phyloP scores from a whole-genome alignment of 352 stramenopile genomes.

The Phytophthora cajani region DNA sequence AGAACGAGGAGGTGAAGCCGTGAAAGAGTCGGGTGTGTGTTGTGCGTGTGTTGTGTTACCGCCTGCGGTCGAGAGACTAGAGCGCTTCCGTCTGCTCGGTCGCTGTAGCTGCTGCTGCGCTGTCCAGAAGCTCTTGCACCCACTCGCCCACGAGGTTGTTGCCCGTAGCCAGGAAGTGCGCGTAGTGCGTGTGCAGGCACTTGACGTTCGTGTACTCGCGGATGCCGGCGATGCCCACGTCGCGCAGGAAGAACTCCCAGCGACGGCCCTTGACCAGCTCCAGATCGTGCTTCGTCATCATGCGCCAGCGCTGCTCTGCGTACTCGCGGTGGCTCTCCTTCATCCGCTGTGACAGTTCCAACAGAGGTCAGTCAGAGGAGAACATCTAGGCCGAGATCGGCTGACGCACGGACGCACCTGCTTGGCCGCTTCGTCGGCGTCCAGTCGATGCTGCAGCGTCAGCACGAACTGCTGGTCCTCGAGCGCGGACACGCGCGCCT shows the following conservation, averaged over 20 bases:
- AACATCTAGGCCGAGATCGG: too few relatives aligned
- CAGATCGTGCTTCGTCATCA: constrained; percentile 53
- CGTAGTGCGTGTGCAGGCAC: constrained; percentile 80
- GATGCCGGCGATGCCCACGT: constrained; percentile 71
- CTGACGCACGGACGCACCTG: constrained; percentile 30
- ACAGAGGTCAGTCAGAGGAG: not conserved
- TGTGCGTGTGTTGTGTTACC: constrained; percentile 2
- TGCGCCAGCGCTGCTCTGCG: constrained; percentile 49
- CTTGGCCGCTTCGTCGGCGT: constrained; percentile 36
- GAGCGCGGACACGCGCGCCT: constrained; percentile 57
- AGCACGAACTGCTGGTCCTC: constrained; percentile 63
- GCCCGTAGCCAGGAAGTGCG: constrained; percentile 60
- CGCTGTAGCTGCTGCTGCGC: not conserved
- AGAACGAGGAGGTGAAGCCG: constrained; percentile 28
- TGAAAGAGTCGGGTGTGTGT: constrained; percentile 12
- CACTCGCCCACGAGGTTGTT: constrained; percentile 68
- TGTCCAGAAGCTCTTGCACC: constrained; percentile 66
- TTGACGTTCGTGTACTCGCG: constrained; percentile 66
- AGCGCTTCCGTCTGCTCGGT: constrained; percentile 22
- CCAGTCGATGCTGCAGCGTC: constrained; percentile 48
- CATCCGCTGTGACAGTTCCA: constrained; percentile 44
- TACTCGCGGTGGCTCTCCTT: constrained; percentile 54
- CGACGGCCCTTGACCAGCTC: constrained; percentile 43
- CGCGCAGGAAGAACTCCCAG: constrained; percentile 52
- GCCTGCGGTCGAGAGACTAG: constrained; percentile 18